phyloP scores from a whole-genome alignment of 1,284 basidiomycete species.

The Porogramme epimiltina region DNA sequence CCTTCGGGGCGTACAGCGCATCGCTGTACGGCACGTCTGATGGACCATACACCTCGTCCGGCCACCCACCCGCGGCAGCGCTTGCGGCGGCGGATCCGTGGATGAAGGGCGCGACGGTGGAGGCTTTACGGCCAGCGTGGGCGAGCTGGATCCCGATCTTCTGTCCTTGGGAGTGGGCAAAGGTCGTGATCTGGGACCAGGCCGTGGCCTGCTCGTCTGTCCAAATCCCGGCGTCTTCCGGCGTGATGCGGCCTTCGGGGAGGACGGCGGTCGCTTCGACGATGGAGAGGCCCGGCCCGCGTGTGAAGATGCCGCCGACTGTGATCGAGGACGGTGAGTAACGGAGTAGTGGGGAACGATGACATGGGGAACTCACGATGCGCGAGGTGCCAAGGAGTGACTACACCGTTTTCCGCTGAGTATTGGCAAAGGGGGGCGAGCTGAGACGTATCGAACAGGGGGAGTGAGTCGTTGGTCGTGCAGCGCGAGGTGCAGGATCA shows the following conservation, averaged over 20 bases:
- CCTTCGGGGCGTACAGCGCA: constrained; percentile 54
- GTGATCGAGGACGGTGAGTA: not conserved
- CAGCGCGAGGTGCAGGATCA: not conserved
- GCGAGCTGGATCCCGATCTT: constrained; percentile 77
- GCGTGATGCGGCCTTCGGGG: constrained; percentile 79
- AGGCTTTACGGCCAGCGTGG: constrained; percentile 78
- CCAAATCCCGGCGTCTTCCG: constrained; percentile 76
- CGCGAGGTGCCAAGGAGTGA: constrained; percentile 78
- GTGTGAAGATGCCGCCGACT: constrained; percentile 48
- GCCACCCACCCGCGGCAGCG: constrained; percentile 61
- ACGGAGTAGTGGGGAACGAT: not conserved
- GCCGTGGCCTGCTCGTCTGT: constrained; percentile 67
- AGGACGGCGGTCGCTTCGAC: constrained; percentile 70
- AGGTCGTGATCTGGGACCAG: constrained; percentile 68
- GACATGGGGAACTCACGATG: constrained; percentile 47
- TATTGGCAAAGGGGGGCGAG: constrained; percentile 76
- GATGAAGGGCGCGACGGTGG: constrained; percentile 64
- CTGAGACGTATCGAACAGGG: not conserved
- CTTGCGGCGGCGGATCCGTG: constrained; percentile 37
- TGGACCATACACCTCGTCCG: constrained; percentile 49
- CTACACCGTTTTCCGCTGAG: constrained; percentile 63
- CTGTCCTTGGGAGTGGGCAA: constrained; percentile 63
- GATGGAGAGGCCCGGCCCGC: constrained; percentile 60
- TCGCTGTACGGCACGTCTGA: constrained; percentile 57
- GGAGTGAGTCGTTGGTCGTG: not conserved